These are phyloP conservation scores for Pseudogymnoascus sp. DNA, from an alignment of 2,329 filamentous ascomycete genomes.

Conservation along the genomic window DNA sequence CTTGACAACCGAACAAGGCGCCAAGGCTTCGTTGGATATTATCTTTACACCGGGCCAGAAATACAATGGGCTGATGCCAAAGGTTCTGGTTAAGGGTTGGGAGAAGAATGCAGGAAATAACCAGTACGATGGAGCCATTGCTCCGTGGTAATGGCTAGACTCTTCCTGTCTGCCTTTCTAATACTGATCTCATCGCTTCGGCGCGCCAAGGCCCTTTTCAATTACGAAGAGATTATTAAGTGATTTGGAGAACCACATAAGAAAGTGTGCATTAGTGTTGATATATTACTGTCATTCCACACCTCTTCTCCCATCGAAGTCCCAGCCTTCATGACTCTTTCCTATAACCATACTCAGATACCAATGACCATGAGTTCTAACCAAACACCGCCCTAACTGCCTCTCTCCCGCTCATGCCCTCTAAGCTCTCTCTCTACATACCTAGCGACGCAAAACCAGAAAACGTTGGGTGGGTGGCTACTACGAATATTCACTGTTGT, in stretches of 20 bases:
- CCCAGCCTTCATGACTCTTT: background rate
- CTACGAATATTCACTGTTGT: no score
- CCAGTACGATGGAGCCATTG: slow-evolving; percentile 4
- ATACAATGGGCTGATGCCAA: slow-evolving; percentile 11
- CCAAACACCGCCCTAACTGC: background rate
- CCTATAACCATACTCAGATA: background rate
- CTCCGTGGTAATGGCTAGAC: background rate
- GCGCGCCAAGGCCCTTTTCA: background rate
- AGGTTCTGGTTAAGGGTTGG: slow-evolving; percentile 13
- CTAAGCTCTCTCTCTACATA: background rate
- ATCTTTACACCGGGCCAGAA: slow-evolving; percentile 6
- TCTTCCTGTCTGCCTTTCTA: background rate
- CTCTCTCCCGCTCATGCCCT: background rate
- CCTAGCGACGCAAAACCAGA: background rate
- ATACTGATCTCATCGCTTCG: background rate
- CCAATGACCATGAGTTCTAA: background rate
- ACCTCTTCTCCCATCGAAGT: background rate
- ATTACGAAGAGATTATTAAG: background rate
- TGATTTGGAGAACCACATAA: background rate
- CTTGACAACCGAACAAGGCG: slow-evolving; percentile 32
- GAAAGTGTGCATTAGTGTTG: background rate
- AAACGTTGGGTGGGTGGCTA: background rate
- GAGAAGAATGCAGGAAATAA: slow-evolving; percentile 9
- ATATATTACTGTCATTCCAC: background rate
- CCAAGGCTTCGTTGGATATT: slow-evolving; percentile 17